Evolutionary conservation across 129 eudicot species (phyloP), one percentile per base, ranked within the genome.

Genomic region (Silybum marianum): DNA sequence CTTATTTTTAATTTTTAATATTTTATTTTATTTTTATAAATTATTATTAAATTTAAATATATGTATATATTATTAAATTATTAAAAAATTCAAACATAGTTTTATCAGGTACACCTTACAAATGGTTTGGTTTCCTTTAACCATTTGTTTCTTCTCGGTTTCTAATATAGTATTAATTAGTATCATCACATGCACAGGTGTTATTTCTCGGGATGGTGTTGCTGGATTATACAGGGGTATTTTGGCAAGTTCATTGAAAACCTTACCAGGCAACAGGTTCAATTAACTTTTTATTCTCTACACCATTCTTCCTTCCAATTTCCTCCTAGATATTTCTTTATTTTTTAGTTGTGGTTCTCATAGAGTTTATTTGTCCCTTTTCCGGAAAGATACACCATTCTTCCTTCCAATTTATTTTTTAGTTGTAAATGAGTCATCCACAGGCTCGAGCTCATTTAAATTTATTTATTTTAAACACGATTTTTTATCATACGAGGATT

Each of bases 231-330:
- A 95, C 84, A 92, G 97, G 88, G 98, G 98, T 25, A 92, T 95
- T 76, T 83, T 95, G 76, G 96, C 98, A 6, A 92, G 90, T 77
- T 96, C 97, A 14, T 48, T 95, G 77, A 95, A 95, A 80, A 89
- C 90, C 40, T 82, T 95, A 66, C 98, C 98, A n/a, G 92, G 89
- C 81, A 95, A 97, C 98, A 95, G 98, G 98, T 95, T 85, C 67
- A 21, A 23, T 32, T 24, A 19, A 68, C 36, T 51, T 38, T 71
- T 62, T 36, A n/a, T 69, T 22, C 42, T 48, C 51, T 67, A 19
- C 13, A 21, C 3, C 14, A 0, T 63, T 71, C 78, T 36, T 23
- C 58, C 72, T 72, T 80, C n/a, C 23, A 1, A 2, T 21, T 78
- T 78, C 81, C 54, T 22, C 7, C 18, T 19, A 5, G 30, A 28